These are phyloP conservation scores for Diplodia scrobiculata DNA, from an alignment of 2,329 filamentous ascomycete species.

Conservation along the genomic window DNA sequence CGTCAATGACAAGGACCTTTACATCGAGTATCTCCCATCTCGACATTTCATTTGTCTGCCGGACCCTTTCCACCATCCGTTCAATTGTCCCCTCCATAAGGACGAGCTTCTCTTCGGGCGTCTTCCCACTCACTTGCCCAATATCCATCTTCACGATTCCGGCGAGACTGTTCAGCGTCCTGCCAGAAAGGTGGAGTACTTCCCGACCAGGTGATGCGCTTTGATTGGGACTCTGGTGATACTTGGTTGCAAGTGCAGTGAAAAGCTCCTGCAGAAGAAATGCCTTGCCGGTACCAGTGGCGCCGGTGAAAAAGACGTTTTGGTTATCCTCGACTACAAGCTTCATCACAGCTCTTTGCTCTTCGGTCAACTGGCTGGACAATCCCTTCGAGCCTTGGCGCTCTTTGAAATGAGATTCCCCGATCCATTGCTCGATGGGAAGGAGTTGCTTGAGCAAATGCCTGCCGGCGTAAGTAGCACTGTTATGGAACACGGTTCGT, in stretches of 20 bases:
- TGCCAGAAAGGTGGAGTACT: background rate
- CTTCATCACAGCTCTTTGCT: background rate
- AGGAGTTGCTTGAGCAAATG: too few relatives aligned
- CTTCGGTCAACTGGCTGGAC: background rate
- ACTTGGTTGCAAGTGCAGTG: constrained; percentile 39
- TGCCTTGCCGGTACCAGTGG: constrained; percentile 64
- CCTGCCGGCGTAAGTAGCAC: too few relatives aligned
- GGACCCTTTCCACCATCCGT: background rate
- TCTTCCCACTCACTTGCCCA: too few relatives aligned
- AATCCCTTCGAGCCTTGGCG: too few relatives aligned
- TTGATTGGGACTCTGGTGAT: background rate
- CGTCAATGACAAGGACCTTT: constrained; percentile 62
- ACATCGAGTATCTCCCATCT: constrained; percentile 32
- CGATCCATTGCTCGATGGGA: too few relatives aligned
- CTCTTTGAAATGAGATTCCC: background rate
- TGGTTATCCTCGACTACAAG: constrained; percentile 37
- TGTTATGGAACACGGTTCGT: too few relatives aligned
- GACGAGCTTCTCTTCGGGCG: too few relatives aligned
- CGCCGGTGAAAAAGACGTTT: constrained; percentile 64
- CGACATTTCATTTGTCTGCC: too few relatives aligned
- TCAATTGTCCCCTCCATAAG: too few relatives aligned
- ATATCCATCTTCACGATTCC: too few relatives aligned
- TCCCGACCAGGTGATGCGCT: background rate
- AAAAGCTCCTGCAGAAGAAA: constrained; percentile 57
- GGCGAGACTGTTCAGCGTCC: background rate